phyloP scores from a whole-genome alignment of 352 stramenopile genomes.

The Thraustochytrium sp. region DNA sequence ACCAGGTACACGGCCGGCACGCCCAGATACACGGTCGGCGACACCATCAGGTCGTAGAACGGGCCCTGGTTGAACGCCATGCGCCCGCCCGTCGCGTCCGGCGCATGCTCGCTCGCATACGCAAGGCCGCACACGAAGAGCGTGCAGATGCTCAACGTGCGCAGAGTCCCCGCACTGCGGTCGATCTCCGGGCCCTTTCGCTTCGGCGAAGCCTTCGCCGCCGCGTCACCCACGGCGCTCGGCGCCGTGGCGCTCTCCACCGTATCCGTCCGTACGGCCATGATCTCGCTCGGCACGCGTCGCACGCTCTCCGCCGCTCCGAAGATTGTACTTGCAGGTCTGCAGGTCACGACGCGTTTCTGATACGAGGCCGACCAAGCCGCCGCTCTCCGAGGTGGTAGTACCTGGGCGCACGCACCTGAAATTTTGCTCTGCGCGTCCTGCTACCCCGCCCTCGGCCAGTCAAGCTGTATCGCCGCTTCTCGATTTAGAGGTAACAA shows the following conservation, averaged over 20 bases:
- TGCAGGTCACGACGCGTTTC: too few species aligned
- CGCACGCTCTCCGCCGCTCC: too few species aligned
- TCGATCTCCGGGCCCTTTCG: background rate
- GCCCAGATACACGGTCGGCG: background rate
- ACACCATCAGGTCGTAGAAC: background rate
- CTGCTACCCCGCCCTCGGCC: too few species aligned
- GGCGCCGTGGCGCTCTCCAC: background rate
- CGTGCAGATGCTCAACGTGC: slow-evolving; percentile 17
- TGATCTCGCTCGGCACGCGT: too few species aligned
- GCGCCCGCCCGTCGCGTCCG: background rate
- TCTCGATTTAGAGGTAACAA: too few species aligned
- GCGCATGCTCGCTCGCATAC: background rate
- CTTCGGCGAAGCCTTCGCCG: slow-evolving; percentile 52
- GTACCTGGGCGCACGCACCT: too few species aligned
- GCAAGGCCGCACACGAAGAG: background rate
- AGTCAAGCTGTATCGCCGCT: too few species aligned
- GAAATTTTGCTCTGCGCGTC: too few species aligned
- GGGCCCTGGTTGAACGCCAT: background rate
- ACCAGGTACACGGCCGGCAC: background rate
- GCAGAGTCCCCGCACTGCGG: background rate
- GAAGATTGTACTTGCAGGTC: too few species aligned
- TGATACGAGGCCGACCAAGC: too few species aligned
- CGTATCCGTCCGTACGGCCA: background rate
- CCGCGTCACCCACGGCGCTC: background rate
- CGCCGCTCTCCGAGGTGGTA: too few species aligned